Evolutionary conservation across 2,329 filamentous ascomycete genomes (phyloP), one percentile per base, ranked within the genome.

Genomic region (Rhynchosporium agropyri): DNA sequence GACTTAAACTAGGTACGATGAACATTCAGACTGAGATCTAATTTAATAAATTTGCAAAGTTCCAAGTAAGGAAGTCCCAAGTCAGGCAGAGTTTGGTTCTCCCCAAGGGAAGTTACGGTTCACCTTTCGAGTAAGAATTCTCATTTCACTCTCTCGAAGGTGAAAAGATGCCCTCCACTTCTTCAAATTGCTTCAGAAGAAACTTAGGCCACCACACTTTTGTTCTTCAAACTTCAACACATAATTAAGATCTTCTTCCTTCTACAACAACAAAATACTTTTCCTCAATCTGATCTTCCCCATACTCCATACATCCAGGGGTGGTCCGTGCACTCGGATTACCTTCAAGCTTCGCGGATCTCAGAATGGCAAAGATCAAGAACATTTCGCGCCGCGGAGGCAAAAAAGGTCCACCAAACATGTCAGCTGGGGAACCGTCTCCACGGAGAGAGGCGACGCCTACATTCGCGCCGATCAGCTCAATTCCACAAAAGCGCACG

Each of bases 401-500:
- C 28, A 40, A 31, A 13, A 61, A 42, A 43, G 40, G 28, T 46
- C 15, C 54, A 58, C 57, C 56, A 13, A 61, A 29, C 4, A 66
- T 64, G 62, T 64, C 62, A 12, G 46, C 60, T 10, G 62, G 62
- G 40, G 58, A 58, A 38, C 49, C 48, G 46, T 66, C 65, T 46
- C 59, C 59, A 10, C 28, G 56, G 46, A 70, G 76, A 63, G 79
- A 81, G 69, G 68, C 76, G 20, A 79, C 77, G 6, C 77, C 79
- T 33, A 74, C 74, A 28, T 69, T 75, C 15, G 71, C 48, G 42
- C 64, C 69, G 38, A 62, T 65, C 40, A 77, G 81, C 57, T 80
- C 80, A 9, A 77, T 88, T 29, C 85, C 87, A 3, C 83, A 88
- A 72, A 90, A 90, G 71, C 86, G 88, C 63, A 78, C 80, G 28